Conservation (phyloP, 805 yeast genomes). For the Pichia manshurica region DNA sequence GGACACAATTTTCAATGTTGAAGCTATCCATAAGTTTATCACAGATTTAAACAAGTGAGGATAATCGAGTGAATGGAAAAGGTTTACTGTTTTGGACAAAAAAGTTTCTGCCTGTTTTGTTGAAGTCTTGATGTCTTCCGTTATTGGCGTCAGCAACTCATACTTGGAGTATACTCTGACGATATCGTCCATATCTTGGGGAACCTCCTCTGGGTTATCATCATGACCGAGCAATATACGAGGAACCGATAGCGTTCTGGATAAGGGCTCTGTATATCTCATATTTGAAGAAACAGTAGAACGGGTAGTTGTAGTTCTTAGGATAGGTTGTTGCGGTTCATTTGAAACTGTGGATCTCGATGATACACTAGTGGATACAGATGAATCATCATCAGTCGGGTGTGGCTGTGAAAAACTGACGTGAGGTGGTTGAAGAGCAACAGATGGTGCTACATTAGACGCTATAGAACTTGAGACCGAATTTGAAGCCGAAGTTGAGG, state of each 20-base stretch:
- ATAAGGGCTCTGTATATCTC: neutral
- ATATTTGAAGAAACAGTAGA: neutral
- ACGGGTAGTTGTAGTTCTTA: neutral
- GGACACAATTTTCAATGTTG: conserved; percentile 69
- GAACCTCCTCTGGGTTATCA: neutral
- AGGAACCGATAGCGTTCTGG: conserved; percentile 13
- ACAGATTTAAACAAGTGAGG: conserved; percentile 5
- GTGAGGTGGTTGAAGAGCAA: neutral
- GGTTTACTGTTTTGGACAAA: conserved; percentile 1
- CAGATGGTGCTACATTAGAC: neutral
- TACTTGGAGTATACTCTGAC: conserved; percentile 47
- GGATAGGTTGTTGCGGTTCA: neutral
- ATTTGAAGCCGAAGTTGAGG: neutral
- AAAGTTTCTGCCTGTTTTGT: conserved; percentile 2
- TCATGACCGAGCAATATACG: conserved; percentile 23
- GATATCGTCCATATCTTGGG: conserved; percentile 40
- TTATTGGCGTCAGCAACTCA: conserved; percentile 27
- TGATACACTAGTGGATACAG: neutral
- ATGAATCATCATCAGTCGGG: neutral
- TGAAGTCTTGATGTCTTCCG: conserved; percentile 4
- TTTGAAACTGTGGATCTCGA: neutral
- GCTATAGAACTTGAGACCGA: neutral
- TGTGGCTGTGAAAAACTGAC: neutral
- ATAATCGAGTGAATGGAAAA: conserved; percentile 8
- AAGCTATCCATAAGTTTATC: conserved; percentile 27